These are phyloP conservation scores for Licmophora abbreviata DNA, from an alignment of 108 stramenopile species.

Conservation along the genomic window DNA sequence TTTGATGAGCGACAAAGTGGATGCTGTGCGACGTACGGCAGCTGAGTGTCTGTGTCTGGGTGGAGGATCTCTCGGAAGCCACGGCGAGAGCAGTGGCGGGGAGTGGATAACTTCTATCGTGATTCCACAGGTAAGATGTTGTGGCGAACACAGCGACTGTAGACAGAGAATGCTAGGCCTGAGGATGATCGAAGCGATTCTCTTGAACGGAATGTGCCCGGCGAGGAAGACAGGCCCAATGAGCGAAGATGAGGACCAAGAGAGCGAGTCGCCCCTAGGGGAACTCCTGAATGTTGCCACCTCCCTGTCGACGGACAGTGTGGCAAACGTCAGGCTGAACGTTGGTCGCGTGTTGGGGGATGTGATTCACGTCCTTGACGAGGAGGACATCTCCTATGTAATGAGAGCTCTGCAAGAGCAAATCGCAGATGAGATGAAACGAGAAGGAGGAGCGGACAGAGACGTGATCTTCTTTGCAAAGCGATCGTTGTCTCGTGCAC, in stretches of 20 bases:
- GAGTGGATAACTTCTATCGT: slow-evolving; percentile 81
- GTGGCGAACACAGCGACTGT: slow-evolving; percentile 49
- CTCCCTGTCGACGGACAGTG: slow-evolving; percentile 55
- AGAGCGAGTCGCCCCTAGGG: slow-evolving; percentile 41
- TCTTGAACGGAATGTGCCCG: slow-evolving; percentile 48
- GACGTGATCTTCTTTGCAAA: slow-evolving; percentile 77
- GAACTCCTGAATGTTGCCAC: slow-evolving; percentile 58
- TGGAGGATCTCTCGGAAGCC: slow-evolving; percentile 73
- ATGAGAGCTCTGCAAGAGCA: slow-evolving; percentile 54
- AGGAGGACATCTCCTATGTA: slow-evolving; percentile 48
- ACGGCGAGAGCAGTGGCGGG: slow-evolving; percentile 64
- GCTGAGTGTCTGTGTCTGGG: slow-evolving; percentile 81
- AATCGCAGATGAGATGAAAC: slow-evolving; percentile 47
- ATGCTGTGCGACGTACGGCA: slow-evolving; percentile 76
- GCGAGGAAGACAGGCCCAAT: slow-evolving; percentile 24
- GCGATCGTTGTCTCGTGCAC: slow-evolving; percentile 14
- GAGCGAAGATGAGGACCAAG: slow-evolving; percentile 20
- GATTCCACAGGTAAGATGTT: slow-evolving; percentile 59
- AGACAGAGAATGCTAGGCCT: slow-evolving; percentile 72
- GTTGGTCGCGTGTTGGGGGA: slow-evolving; percentile 62
- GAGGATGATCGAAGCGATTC: slow-evolving; percentile 79
- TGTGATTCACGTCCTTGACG: slow-evolving; percentile 46
- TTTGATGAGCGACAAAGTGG: slow-evolving; percentile 74
- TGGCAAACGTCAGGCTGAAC: slow-evolving; percentile 82
- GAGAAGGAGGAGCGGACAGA: slow-evolving; percentile 48